phyloP scores from a whole-genome alignment of 2,329 filamentous ascomycete species.

The Colletotrichum plurivorum region DNA sequence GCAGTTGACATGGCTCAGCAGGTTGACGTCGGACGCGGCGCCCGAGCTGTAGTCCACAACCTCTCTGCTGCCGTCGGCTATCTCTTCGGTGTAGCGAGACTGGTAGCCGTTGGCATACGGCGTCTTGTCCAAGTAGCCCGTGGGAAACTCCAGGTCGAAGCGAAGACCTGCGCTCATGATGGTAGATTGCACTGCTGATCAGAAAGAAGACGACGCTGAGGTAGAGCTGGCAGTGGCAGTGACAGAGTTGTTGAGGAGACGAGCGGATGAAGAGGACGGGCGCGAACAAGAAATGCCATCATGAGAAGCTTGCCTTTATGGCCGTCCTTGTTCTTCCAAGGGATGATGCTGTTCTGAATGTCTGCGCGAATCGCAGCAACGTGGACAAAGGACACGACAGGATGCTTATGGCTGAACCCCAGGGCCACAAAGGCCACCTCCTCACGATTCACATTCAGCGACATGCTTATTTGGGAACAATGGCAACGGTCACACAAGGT shows the following conservation, averaged over 20 bases:
- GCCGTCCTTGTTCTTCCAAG: neutral
- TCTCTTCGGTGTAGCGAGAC: constrained; percentile 35
- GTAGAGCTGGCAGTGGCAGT: neutral
- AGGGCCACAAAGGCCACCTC: neutral
- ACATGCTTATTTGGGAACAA: constrained; percentile 3
- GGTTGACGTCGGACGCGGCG: constrained; percentile 41
- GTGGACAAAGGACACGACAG: neutral
- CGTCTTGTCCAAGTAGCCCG: constrained; percentile 24
- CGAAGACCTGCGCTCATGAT: neutral
- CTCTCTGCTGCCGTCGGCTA: neutral
- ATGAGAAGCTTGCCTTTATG: neutral
- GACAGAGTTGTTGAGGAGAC: too few species aligned
- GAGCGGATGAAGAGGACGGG: too few species aligned
- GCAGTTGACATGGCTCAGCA: constrained; percentile 66
- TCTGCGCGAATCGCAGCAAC: neutral
- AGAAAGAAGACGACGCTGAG: neutral
- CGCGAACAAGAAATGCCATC: too few species aligned
- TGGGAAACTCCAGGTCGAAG: neutral
- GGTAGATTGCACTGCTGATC: neutral
- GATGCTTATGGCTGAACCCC: neutral
- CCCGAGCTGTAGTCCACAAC: constrained; percentile 23
- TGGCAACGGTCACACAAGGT: neutral
- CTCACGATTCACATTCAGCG: neutral
- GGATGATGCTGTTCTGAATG: neutral
- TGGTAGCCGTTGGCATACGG: constrained; percentile 35